Base-by-base conservation (phyloP, 495 filamentous ascomycete species). In the Aspergillus ellipticus region DNA sequence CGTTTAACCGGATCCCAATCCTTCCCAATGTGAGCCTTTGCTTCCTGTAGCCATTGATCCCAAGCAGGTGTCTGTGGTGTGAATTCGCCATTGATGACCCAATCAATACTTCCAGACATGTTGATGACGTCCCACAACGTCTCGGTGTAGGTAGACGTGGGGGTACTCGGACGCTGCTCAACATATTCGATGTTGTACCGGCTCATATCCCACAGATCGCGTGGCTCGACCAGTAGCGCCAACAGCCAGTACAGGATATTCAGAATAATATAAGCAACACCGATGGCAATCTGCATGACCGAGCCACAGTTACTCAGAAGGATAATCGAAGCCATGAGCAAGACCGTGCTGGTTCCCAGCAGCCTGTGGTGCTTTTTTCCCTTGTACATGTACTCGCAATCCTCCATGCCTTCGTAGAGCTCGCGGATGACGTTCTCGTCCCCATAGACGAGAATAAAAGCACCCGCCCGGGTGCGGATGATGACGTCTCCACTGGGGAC, bases 341-440 rank as follows among this genome's bases (percentile, higher is more conserved):
- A 60, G 26, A 85, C 73, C 39, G 83, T 86, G 20, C 80, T 82
- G 19, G 78, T 37, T 0, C 73, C 84, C 61, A 85, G 82, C 8
- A 84, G 74, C 13, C 68, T 52, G 10, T 77, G 70, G 63, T 80
- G 77, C 20, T 63, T 62, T 0, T 51, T 56, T 1, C 73, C 73
- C 9, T 65, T 65, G 21, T 54, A 50, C 9, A 82, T 73, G 52
- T 84, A 80, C 22, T 74, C 63, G 67, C 82, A 84, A 55, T 75
- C 68, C 55, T 85, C 81, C 0, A 80, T 82, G 28, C 81, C 82
- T 13, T 70, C 74, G 63, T 88, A 88, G 2, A 89, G 75, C 66
- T 86, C 82, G 11, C 85, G 75, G 9, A 84, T 80, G 8, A 88
- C 35, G 10, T 84, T 77, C 66, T 89, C 85, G 13, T 75, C 73